Evolutionary conservation across 2,329 filamentous ascomycete genomes (phyloP).

Genomic region (Exophiala mesophila): DNA sequence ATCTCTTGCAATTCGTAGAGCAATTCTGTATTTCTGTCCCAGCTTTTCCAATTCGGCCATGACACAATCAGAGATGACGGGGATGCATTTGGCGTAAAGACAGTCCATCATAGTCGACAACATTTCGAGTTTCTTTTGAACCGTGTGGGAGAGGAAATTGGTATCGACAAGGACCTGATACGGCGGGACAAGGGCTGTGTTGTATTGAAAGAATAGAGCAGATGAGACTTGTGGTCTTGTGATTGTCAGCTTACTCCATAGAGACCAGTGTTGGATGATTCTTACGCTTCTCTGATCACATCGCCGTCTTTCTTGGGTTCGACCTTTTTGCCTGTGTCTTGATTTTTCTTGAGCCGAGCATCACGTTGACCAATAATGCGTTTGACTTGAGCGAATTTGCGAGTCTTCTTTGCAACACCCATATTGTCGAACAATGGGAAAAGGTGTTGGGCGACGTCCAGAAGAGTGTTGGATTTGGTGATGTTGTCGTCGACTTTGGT

Average conservation of each 20-base stretch:
- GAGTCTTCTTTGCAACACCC: slow-evolving; percentile 84
- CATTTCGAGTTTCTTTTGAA: slow-evolving; percentile 83
- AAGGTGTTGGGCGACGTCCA: no score
- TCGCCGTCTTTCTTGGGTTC: slow-evolving; percentile 55
- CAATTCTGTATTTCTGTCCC: slow-evolving; percentile 81
- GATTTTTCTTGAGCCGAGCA: slow-evolving; percentile 75
- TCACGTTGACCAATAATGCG: slow-evolving; percentile 77
- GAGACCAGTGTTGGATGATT: no score
- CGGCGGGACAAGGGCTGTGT: slow-evolving; percentile 77
- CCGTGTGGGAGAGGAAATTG: slow-evolving; percentile 86
- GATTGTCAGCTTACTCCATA: background rate
- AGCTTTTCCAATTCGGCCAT: slow-evolving; percentile 86
- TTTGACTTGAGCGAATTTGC: slow-evolving; percentile 84
- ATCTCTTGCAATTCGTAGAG: slow-evolving; percentile 79
- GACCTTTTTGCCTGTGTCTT: slow-evolving; percentile 58
- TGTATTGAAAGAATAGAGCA: slow-evolving; percentile 82
- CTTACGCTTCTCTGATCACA: slow-evolving; percentile 67
- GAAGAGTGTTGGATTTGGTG: no score
- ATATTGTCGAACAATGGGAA: slow-evolving; percentile 45
- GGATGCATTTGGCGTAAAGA: slow-evolving; percentile 84
- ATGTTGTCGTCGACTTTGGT: no score
- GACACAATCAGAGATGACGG: slow-evolving; percentile 78
- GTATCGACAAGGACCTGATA: slow-evolving; percentile 79
- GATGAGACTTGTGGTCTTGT: slow-evolving; percentile 71
- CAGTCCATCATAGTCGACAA: slow-evolving; percentile 90